Conservation (phyloP, 306 rosid genomes). For the Amphicarpaea edgeworthii region DNA sequence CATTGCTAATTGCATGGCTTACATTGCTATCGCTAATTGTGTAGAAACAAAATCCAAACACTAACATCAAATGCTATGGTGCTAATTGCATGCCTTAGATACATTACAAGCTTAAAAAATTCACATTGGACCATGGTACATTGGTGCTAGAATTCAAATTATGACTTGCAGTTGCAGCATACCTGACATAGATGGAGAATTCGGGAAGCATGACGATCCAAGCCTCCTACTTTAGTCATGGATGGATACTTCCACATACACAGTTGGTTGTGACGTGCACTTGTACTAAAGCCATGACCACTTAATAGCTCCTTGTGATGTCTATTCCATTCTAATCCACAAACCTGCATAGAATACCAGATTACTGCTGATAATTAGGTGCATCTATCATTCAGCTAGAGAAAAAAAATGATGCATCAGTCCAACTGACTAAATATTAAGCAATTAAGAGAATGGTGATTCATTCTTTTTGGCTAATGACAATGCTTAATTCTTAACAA, state of each 20-base stretch:
- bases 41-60: background rate
- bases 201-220: slow-evolving; percentile 64
- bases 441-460: background rate
- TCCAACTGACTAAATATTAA: slow-evolving; percentile 5
- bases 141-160: background rate
- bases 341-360: slow-evolving; percentile 57
- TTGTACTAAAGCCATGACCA: slow-evolving; percentile 73
- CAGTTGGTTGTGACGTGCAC: slow-evolving; percentile 56
- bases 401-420: background rate
- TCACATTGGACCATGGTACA: background rate
- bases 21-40: background rate
- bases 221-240: slow-evolving; percentile 65
- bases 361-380: background rate
- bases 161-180: slow-evolving; percentile 12
- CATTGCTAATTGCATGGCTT: too few species aligned
- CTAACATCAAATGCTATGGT: background rate
- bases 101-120: background rate
- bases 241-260: slow-evolving; percentile 82
- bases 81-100: slow-evolving; percentile 15
- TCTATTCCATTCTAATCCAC: slow-evolving; percentile 85
- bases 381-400: slow-evolving; percentile 5
- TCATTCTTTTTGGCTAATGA: slow-evolving; percentile 22
- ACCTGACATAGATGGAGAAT: slow-evolving; percentile 80
- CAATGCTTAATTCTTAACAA: background rate
- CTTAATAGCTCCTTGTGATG: slow-evolving; percentile 81